Evolutionary conservation across 257 asterid genomes (phyloP).

Genomic region (Solanum clarkiae): DNA sequence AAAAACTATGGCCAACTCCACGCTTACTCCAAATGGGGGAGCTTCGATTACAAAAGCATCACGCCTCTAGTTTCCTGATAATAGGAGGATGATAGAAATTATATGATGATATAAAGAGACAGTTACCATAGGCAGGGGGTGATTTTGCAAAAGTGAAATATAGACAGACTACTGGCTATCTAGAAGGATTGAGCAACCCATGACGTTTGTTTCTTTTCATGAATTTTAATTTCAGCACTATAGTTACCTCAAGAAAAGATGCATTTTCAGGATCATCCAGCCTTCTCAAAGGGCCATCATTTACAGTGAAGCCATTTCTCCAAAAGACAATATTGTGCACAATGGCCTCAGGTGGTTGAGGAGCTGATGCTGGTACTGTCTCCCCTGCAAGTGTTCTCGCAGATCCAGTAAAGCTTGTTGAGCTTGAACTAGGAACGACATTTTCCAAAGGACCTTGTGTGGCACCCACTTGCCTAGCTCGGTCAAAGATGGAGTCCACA

Average conservation of each 20-base stretch:
- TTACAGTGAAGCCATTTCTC: conserved; percentile 91
- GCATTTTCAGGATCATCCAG: conserved; percentile 92
- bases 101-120: not conserved
- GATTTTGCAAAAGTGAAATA: not conserved
- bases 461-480: conserved; percentile 65
- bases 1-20: not conserved
- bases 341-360: conserved; percentile 66
- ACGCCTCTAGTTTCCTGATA: not conserved
- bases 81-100: not conserved
- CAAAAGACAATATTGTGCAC: conserved; percentile 88
- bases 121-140: not conserved
- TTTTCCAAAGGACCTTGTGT: conserved; percentile 48
- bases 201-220: not conserved
- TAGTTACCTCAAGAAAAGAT: conserved; percentile 65
- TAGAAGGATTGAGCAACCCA: not conserved
- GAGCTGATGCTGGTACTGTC: conserved; percentile 34
- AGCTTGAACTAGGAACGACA: conserved; percentile 60
- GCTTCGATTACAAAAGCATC: not conserved
- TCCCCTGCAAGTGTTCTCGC: conserved; percentile 81
- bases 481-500: conserved; percentile 34
- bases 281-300: conserved; percentile 92
- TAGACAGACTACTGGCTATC: not conserved
- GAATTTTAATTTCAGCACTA: not conserved
- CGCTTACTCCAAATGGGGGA: not conserved
- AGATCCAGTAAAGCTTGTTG: conserved; percentile 70